Evolutionary conservation across 768 basidiomycete genomes (phyloP).

Genomic region (Rhodotorula sphaerocarpa): DNA sequence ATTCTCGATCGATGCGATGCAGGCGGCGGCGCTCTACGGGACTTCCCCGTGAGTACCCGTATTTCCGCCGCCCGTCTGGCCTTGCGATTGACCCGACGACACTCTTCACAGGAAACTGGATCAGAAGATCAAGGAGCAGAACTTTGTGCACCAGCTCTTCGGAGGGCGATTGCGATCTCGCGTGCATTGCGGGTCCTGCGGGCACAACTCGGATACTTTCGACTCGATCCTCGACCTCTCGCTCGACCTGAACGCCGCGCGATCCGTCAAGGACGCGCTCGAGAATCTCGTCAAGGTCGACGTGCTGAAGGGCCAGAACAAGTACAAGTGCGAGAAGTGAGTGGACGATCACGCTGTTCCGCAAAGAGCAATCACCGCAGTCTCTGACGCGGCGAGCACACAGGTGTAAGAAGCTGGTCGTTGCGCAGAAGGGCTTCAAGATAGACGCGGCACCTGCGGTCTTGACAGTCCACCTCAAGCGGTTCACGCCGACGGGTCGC

Average conservation of each 20-base stretch:
- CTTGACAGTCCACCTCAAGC: slow-evolving; percentile 86
- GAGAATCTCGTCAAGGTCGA: slow-evolving; percentile 74
- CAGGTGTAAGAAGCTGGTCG: slow-evolving; percentile 86
- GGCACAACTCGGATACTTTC: slow-evolving; percentile 86
- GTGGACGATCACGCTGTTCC: slow-evolving; percentile 39
- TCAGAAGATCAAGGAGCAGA: slow-evolving; percentile 55
- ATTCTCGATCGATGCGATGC: slow-evolving; percentile 82
- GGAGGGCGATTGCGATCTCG: slow-evolving; percentile 85
- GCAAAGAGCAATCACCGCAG: not conserved
- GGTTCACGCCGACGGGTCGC: slow-evolving; percentile 74
- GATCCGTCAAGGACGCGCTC: slow-evolving; percentile 62
- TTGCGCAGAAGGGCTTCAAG: slow-evolving; percentile 81
- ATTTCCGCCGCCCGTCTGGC: not conserved
- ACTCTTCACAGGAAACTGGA: slow-evolving; percentile 20
- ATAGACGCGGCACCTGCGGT: slow-evolving; percentile 78
- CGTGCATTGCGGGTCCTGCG: slow-evolving; percentile 73
- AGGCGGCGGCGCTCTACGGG: slow-evolving; percentile 70
- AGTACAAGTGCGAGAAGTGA: slow-evolving; percentile 97
- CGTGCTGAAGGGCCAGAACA: slow-evolving; percentile 76
- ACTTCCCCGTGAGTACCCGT: slow-evolving; percentile 41
- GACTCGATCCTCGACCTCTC: slow-evolving; percentile 90
- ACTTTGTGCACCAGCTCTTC: slow-evolving; percentile 90
- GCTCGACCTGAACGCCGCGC: slow-evolving; percentile 62
- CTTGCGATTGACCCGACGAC: not conserved
- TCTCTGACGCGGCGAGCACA: not conserved